Conservation (phyloP, 2,329 filamentous ascomycete species). For the Beauveria sp. region DNA sequence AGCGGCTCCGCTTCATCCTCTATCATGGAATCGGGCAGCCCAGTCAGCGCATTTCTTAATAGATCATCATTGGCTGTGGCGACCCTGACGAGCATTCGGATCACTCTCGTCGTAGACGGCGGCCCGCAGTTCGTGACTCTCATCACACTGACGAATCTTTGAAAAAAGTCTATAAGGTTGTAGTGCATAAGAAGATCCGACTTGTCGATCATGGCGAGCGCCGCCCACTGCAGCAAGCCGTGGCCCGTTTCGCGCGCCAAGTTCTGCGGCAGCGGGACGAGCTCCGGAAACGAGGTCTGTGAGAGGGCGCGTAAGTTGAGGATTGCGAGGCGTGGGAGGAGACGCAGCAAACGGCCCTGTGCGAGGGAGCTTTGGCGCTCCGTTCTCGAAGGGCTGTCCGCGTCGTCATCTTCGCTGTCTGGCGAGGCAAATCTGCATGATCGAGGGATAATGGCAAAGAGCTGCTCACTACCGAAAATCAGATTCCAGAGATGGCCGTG, state of each 20-base stretch:
- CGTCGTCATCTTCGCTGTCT: constrained; percentile 18
- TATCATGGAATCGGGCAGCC: constrained; percentile 40
- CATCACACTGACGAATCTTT: constrained; percentile 41
- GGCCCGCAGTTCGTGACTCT: constrained; percentile 31
- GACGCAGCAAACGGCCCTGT: constrained; percentile 44
- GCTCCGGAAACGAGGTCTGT: constrained; percentile 27
- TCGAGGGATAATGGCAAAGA: constrained; percentile 37
- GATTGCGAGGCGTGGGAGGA: constrained; percentile 42
- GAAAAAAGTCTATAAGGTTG: constrained; percentile 46
- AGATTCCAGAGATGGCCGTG: constrained; percentile 47
- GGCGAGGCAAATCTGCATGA: constrained; percentile 20
- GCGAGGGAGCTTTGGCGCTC: constrained; percentile 39
- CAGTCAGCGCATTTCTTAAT: constrained; percentile 31
- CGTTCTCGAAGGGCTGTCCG: constrained; percentile 1
- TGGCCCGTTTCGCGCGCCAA: constrained; percentile 20
- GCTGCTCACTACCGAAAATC: constrained; percentile 37
- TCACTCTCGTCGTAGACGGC: constrained; percentile 7
- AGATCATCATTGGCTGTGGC: constrained; percentile 32
- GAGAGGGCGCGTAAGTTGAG: constrained; percentile 37
- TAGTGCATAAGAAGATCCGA: constrained; percentile 43
- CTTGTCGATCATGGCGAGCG: constrained; percentile 43
- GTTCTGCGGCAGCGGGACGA: constrained; percentile 20
- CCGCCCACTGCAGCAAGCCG: constrained; percentile 44
- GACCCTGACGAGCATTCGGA: constrained; percentile 28
- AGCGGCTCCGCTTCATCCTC: constrained; percentile 44